Percentiles rank a stretch among this genome's conserved stretches.
Conservation (phyloP, 176 grass and related monocot species). For the Eragrostis nindensis region DNA sequence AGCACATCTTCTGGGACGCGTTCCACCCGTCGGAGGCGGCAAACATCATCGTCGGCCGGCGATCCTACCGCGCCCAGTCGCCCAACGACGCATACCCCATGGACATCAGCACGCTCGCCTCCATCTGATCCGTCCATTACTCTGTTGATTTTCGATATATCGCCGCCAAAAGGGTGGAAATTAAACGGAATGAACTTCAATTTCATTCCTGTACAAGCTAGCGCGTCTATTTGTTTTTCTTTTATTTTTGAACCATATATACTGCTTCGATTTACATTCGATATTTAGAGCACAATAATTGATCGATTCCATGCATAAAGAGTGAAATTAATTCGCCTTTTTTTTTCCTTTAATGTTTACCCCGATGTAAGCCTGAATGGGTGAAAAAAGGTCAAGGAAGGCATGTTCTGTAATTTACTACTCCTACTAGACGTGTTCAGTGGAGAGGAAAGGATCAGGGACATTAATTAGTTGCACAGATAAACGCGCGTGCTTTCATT, state of each 20-base stretch:
- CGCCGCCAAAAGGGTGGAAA: not conserved
- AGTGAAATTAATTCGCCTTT: too few species aligned
- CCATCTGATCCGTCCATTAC: slow-evolving; percentile 26
- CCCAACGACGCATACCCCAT: slow-evolving; percentile 75
- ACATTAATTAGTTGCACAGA: slow-evolving; percentile 15
- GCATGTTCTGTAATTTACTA: not conserved
- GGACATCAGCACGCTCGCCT: slow-evolving; percentile 75
- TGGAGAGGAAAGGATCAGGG: not conserved
- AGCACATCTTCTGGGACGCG: slow-evolving; percentile 98
- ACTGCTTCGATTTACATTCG: not conserved
- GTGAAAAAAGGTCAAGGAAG: not conserved
- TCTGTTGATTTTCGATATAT: not conserved
- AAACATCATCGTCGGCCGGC: slow-evolving; percentile 74
- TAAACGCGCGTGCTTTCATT: not conserved
- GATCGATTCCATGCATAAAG: slow-evolving; percentile 5
- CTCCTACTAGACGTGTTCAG: not conserved
- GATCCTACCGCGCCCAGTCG: slow-evolving; percentile 75
- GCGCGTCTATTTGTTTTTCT: not conserved
- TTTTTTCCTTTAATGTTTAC: not conserved
- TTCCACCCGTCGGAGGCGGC: slow-evolving; percentile 93
- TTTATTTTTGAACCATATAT: too few species aligned
- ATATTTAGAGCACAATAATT: slow-evolving; percentile 33
- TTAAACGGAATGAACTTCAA: not conserved
- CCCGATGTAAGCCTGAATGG: not conserved
- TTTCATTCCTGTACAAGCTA: slow-evolving; percentile 7